These are phyloP conservation scores for Hymenoscyphus occultus DNA, from an alignment of 2,329 filamentous ascomycete genomes.

Conservation along the genomic window DNA sequence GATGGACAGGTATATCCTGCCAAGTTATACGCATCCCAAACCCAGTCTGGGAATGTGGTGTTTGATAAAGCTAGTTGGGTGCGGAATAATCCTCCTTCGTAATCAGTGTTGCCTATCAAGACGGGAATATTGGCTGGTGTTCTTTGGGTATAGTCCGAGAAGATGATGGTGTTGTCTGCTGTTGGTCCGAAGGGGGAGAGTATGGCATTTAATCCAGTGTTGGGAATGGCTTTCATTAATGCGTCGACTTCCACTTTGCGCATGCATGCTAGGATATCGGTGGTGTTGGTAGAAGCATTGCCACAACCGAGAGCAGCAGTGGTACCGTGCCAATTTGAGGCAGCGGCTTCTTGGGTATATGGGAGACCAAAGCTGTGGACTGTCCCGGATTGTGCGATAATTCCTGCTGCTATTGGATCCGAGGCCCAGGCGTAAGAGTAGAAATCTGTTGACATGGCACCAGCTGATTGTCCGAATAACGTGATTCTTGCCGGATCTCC, in stretches of 20 bases:
- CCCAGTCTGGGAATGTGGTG: slow-evolving; percentile 11
- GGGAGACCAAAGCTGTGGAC: slow-evolving; percentile 30
- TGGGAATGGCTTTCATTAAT: slow-evolving; percentile 18
- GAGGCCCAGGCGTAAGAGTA: slow-evolving; percentile 27
- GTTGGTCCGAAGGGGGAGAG: slow-evolving; percentile 20
- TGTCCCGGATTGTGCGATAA: slow-evolving; percentile 29
- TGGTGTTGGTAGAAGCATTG: slow-evolving; percentile 16
- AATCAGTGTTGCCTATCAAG: slow-evolving; percentile 32
- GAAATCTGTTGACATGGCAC: slow-evolving; percentile 48
- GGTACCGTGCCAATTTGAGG: slow-evolving; percentile 19
- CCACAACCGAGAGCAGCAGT: slow-evolving; percentile 24
- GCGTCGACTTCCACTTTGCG: slow-evolving; percentile 14
- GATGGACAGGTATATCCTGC: slow-evolving; percentile 34
- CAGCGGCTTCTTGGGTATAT: slow-evolving; percentile 17
- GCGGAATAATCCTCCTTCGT: slow-evolving; percentile 32
- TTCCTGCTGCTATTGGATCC: slow-evolving; percentile 28
- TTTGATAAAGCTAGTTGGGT: slow-evolving; percentile 15
- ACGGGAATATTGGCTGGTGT: slow-evolving; percentile 23
- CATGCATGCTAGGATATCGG: slow-evolving; percentile 19
- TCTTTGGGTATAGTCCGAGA: slow-evolving; percentile 20
- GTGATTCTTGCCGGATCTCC: slow-evolving; percentile 54
- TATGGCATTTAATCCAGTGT: slow-evolving; percentile 12
- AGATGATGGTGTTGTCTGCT: slow-evolving; percentile 18
- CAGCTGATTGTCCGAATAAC: slow-evolving; percentile 53
- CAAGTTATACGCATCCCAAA: slow-evolving; percentile 27